Conservation (phyloP, 1,284 basidiomycete genomes). For the Sporisorium exsertum region DNA sequence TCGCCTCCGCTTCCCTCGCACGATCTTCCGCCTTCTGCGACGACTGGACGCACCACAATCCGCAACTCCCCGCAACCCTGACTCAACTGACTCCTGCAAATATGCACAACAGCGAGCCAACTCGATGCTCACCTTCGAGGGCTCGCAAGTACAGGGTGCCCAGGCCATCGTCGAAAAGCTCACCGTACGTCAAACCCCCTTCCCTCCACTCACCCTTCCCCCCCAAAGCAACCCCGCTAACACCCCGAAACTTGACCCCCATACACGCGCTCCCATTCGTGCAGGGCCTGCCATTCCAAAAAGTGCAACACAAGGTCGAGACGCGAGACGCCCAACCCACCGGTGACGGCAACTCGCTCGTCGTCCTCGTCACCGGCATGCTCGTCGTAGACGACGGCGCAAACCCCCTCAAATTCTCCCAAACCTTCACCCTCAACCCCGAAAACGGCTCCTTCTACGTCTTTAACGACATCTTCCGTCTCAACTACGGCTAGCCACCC, state of each 20-base stretch:
- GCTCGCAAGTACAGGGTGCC: conserved; percentile 76
- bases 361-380: conserved; percentile 89
- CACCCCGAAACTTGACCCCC: neutral
- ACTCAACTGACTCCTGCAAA: too few species aligned
- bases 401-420: conserved; percentile 33
- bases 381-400: conserved; percentile 71
- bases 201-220: neutral
- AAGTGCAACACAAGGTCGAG: conserved; percentile 83
- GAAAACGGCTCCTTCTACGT: conserved; percentile 86
- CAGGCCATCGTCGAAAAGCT: conserved; percentile 82
- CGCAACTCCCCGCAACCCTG: too few species aligned
- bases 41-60: neutral
- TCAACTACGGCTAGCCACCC: conserved; percentile 58
- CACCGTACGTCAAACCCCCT: conserved; percentile 72
- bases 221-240: neutral
- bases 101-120: conserved; percentile 75
- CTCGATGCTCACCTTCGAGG: conserved; percentile 94
- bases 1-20: neutral
- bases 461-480: conserved; percentile 72
- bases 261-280: neutral
- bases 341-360: conserved; percentile 76
- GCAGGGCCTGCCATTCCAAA: conserved; percentile 82
- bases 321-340: conserved; percentile 93
- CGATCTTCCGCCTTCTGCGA: neutral
- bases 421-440: conserved; percentile 85